Percentiles rank a stretch among this genome's conserved stretches.
These are phyloP conservation scores for Apocynum venetum DNA, from an alignment of 257 asterid species.

Conservation along the genomic window DNA sequence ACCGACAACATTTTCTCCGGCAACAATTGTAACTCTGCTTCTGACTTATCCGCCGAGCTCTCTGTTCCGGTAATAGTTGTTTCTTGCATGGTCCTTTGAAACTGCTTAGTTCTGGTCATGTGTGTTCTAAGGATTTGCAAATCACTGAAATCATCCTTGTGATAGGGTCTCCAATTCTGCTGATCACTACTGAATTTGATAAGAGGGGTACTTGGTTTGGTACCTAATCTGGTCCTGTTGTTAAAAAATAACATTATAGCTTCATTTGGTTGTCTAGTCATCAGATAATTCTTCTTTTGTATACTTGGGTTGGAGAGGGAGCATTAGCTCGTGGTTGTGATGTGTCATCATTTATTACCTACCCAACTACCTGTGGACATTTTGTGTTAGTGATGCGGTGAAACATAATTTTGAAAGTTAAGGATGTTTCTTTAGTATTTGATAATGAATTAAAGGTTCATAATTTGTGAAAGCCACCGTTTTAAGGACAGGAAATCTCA, in stretches of 20 bases:
- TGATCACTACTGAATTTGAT: neutral
- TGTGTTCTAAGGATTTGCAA: neutral
- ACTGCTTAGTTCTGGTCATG: neutral
- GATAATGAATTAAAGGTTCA: neutral
- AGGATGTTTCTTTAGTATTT: neutral
- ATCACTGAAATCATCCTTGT: neutral
- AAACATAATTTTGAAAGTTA: neutral
- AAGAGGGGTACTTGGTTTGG: neutral
- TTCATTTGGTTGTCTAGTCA: no score
- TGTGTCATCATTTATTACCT: conserved; percentile 6
- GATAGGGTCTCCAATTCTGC: neutral
- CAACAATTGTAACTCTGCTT: conserved; percentile 31
- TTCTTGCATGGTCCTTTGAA: neutral
- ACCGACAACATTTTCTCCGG: conserved; percentile 50
- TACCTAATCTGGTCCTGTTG: neutral
- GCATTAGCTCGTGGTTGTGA: neutral
- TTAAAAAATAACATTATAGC: neutral
- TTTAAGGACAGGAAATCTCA: neutral
- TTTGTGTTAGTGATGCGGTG: neutral
- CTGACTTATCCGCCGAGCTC: conserved; percentile 72
- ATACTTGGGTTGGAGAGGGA: neutral
- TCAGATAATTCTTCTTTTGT: neutral
- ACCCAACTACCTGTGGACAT: neutral
- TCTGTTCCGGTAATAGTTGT: conserved; percentile 72
- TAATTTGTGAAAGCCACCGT: neutral